These are phyloP conservation scores for Erythrophleum fordii DNA, from an alignment of 306 rosid genomes.

Conservation along the genomic window DNA sequence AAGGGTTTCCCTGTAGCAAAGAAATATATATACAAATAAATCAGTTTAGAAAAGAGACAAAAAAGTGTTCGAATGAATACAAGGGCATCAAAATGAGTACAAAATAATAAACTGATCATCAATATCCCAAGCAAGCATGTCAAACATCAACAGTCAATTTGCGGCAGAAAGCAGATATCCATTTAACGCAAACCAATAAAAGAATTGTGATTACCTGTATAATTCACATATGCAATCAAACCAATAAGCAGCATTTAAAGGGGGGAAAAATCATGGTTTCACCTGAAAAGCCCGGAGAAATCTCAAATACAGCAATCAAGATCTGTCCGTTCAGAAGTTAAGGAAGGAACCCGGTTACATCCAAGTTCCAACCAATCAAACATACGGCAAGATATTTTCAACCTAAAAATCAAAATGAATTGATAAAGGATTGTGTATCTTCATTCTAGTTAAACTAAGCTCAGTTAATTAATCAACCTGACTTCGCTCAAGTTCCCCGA, in stretches of 20 bases:
- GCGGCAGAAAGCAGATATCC: not conserved
- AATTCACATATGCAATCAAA: not conserved
- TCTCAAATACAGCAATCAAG: slow-evolving; percentile 14
- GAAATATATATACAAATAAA: slow-evolving; percentile 4
- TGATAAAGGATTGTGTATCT: not conserved
- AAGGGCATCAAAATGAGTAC: not conserved
- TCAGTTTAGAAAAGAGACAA: not conserved
- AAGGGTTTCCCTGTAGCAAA: slow-evolving; percentile 25
- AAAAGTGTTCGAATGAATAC: not conserved
- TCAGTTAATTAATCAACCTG: not conserved
- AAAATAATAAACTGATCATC: slow-evolving; percentile 16
- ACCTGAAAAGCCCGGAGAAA: slow-evolving; percentile 43
- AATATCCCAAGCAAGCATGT: slow-evolving; percentile 19
- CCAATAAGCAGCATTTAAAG: not conserved
- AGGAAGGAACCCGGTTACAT: not conserved
- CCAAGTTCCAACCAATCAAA: slow-evolving; percentile 14
- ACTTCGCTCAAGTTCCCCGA: not conserved
- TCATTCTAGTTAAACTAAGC: not conserved
- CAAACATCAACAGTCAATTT: slow-evolving; percentile 1
- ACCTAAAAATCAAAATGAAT: not conserved
- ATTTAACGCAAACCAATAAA: not conserved
- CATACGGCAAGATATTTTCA: not conserved
- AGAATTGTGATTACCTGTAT: not conserved
- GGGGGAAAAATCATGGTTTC: not conserved
- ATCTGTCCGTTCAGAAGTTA: not conserved